phyloP scores from a whole-genome alignment of 139 green algal species.

The Gonium pectorale region DNA sequence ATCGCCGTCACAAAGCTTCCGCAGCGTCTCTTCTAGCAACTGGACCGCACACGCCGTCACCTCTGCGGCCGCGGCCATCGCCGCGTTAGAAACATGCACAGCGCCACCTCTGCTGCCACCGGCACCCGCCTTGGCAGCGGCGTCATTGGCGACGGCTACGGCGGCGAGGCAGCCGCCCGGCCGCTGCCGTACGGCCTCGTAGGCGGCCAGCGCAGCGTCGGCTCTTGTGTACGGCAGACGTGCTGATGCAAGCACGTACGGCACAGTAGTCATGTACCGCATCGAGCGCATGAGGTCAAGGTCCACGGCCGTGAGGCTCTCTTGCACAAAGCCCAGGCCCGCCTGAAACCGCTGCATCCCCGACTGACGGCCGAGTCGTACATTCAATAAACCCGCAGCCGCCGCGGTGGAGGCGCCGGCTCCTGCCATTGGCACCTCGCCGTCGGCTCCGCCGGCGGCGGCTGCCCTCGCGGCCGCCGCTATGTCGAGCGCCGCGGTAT shows the following conservation, averaged over 20 bases:
- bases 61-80: background rate
- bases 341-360: background rate
- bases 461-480: background rate
- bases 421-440: background rate
- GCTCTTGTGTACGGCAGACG: slow-evolving; percentile 9
- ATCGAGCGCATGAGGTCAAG: slow-evolving; percentile 28
- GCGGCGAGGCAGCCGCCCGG: background rate
- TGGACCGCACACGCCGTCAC: background rate
- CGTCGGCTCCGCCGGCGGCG: background rate
- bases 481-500: background rate
- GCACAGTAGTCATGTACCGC: slow-evolving; percentile 28
- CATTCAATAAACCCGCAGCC: background rate
- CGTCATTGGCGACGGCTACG: background rate
- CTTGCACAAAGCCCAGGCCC: background rate
- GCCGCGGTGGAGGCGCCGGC: background rate
- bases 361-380: background rate
- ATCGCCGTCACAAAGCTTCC: background rate
- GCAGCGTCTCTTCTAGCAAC: background rate
- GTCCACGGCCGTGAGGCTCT: slow-evolving; percentile 11
- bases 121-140: background rate
- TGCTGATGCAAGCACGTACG: slow-evolving; percentile 1
- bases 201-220: slow-evolving; percentile 5
- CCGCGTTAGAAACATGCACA: background rate
- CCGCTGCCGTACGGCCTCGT: background rate
- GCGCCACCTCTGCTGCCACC: background rate